phyloP scores from a whole-genome alignment of 2,329 filamentous ascomycete genomes.

The Nakataea oryzae region DNA sequence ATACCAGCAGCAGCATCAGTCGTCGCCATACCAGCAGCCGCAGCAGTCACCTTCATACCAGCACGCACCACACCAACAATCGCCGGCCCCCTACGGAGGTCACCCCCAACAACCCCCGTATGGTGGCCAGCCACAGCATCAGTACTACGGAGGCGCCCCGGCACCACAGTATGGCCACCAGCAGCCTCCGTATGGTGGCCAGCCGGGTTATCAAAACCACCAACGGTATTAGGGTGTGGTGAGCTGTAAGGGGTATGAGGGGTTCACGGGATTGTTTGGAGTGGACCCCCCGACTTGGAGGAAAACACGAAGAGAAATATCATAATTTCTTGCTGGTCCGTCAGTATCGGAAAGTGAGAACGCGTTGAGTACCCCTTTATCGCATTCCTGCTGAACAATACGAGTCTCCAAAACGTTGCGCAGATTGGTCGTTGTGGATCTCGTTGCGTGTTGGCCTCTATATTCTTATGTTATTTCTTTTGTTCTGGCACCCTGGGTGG shows the following conservation, averaged over 20 bases:
- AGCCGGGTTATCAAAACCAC: not conserved
- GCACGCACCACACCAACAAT: conserved; percentile 14
- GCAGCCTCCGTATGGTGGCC: conserved; percentile 4
- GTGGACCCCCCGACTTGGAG: too few species aligned
- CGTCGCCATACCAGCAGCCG: conserved; percentile 10
- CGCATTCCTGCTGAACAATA: too few species aligned
- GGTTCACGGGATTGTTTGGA: too few species aligned
- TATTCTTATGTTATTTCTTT: not conserved
- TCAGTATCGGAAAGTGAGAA: not conserved
- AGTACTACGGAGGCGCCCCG: not conserved
- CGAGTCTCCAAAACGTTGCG: too few species aligned
- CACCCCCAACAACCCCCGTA: conserved; percentile 13
- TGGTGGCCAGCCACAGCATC: not conserved
- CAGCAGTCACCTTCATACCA: conserved; percentile 10
- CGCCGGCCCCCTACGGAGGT: conserved; percentile 10
- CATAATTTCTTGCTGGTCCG: not conserved
- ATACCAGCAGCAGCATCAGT: conserved; percentile 2
- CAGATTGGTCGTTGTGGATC: too few species aligned
- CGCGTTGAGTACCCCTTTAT: not conserved
- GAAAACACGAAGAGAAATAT: too few species aligned
- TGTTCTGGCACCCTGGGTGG: not conserved
- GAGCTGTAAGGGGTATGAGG: not conserved
- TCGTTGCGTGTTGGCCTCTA: too few species aligned
- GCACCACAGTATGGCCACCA: conserved; percentile 3
- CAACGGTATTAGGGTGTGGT: not conserved